Evolutionary conservation across 2,329 filamentous ascomycete species (phyloP).

Genomic region (Colletotrichum scovillei): DNA sequence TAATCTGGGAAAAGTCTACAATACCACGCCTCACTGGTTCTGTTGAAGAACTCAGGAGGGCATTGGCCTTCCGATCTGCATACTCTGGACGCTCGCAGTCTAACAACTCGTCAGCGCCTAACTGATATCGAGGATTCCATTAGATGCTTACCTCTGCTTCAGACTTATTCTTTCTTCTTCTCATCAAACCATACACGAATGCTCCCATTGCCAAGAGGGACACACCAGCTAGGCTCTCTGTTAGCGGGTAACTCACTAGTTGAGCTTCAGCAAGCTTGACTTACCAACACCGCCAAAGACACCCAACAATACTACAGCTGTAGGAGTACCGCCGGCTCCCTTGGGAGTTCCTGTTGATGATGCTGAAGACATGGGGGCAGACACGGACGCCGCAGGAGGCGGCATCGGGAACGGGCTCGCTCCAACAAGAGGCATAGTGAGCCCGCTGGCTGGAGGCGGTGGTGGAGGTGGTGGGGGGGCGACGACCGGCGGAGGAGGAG

Average conservation of each 20-base stretch:
- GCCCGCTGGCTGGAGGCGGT: not conserved
- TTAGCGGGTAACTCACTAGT: not conserved
- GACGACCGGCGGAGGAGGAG: not conserved
- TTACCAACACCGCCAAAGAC: slow-evolving; percentile 33
- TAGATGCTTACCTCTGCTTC: slow-evolving; percentile 6
- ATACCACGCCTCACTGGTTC: not conserved
- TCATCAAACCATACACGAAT: slow-evolving; percentile 29
- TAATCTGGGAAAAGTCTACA: not conserved
- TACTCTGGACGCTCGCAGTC: slow-evolving; percentile 14
- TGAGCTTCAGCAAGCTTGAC: not conserved
- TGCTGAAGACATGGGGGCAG: slow-evolving; percentile 7
- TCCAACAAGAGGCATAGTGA: slow-evolving; percentile 2
- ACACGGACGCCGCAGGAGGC: not conserved
- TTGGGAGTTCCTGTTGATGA: slow-evolving; percentile 2
- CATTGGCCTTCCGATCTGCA: slow-evolving; percentile 32
- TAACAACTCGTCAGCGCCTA: not conserved
- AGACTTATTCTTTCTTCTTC: slow-evolving; percentile 5
- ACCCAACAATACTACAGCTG: slow-evolving; percentile 24
- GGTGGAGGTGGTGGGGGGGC: not conserved
- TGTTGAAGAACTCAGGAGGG: slow-evolving; percentile 10
- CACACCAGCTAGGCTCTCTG: not conserved
- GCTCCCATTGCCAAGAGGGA: slow-evolving; percentile 29
- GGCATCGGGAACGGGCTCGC: not conserved
- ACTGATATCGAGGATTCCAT: too few relatives aligned
- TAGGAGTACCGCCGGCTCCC: slow-evolving; percentile 24